phyloP scores from a whole-genome alignment of 202 grass and related monocot species.

The Alloteropsis angusta region DNA sequence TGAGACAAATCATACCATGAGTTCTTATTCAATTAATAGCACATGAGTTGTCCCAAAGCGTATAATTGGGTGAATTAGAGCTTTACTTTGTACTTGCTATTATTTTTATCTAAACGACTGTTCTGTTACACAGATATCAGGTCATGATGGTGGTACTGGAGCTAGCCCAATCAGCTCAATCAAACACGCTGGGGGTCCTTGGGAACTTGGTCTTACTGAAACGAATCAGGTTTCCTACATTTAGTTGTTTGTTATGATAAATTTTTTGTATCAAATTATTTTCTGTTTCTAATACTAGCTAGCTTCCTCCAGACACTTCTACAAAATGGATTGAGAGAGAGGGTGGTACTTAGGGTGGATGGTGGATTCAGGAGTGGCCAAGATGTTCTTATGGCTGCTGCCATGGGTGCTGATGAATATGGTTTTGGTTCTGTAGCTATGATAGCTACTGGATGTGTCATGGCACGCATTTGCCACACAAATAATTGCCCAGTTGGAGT shows the following conservation, averaged over 20 bases:
- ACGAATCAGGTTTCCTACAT: conserved; percentile 77
- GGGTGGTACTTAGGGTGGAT: conserved; percentile 92
- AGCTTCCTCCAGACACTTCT: conserved; percentile 70
- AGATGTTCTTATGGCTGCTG: conserved; percentile 89
- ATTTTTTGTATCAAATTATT: conserved; percentile 4
- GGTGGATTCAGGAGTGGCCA: conserved; percentile 95
- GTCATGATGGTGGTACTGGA: conserved; percentile 97
- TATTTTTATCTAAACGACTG: conserved; percentile 21
- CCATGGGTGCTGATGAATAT: conserved; percentile 99
- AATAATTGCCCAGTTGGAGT: conserved; percentile 99
- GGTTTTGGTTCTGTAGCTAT: conserved; percentile 99
- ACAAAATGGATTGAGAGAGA: conserved; percentile 91
- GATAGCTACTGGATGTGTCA: conserved; percentile 99
- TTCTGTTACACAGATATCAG: conserved; percentile 80
- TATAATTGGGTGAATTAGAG: neutral
- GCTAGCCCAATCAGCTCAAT: conserved; percentile 99
- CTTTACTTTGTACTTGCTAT: conserved; percentile 2
- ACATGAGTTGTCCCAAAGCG: neutral
- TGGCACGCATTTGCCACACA: conserved; percentile 99
- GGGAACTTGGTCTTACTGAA: conserved; percentile 99
- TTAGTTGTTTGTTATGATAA: conserved; percentile 9
- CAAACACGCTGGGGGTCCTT: conserved; percentile 97
- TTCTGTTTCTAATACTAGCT: conserved; percentile 31
- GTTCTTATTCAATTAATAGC: neutral
- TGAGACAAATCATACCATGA: conserved; percentile 8